Base-by-base conservation (phyloP, 2,329 filamentous ascomycete genomes). In the Fusarium sp. region DNA sequence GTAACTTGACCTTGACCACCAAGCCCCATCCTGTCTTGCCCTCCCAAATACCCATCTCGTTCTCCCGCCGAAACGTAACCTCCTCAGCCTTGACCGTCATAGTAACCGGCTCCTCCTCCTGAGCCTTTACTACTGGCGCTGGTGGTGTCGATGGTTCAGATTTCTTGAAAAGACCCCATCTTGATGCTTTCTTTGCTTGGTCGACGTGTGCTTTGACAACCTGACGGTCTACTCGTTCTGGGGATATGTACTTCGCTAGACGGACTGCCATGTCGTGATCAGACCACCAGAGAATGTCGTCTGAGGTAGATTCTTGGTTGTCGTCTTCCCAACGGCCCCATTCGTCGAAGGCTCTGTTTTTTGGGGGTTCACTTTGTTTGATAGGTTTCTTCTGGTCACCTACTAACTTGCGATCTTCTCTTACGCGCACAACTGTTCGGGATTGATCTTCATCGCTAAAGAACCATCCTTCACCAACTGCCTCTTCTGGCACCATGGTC, bases 11-110 rank as follows among this genome's bases (percentile, higher is more conserved):
- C 2, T 77, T 79, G 3, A 87, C 80, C 19, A 87, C 83, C 35
- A 89, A 79, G 1, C 82, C 86, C 81, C 83, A 88, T 5, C 87
- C 87, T 4, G 81, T 83, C 67, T 79, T 79, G 37, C 84, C 86
- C 75, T 89, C 86, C 82, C 84, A 86, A 3, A 89, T 77, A 0
- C 86, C 87, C 74, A 89, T 80, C 19, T 83, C 84, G 27, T 86
- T 89, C 77, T 87, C 83, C 49, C 76, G 76, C n/a, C 87, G 77
- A 63, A 89, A 88, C 0, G 85, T 84, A 4, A 87, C 82, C 70
- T 87, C 83, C 54, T 88, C 82, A 0, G 84, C 83, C 31, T 76
- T 77, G 5, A 84, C 83, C 6, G 73, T 77, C 82, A 88, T 86
- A 9, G 71, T 78, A 2, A 84, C 80, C 10, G 76, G 73, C 4